Base-by-base conservation (phyloP, 176 grass and related monocot species). In the Poa annua region DNA sequence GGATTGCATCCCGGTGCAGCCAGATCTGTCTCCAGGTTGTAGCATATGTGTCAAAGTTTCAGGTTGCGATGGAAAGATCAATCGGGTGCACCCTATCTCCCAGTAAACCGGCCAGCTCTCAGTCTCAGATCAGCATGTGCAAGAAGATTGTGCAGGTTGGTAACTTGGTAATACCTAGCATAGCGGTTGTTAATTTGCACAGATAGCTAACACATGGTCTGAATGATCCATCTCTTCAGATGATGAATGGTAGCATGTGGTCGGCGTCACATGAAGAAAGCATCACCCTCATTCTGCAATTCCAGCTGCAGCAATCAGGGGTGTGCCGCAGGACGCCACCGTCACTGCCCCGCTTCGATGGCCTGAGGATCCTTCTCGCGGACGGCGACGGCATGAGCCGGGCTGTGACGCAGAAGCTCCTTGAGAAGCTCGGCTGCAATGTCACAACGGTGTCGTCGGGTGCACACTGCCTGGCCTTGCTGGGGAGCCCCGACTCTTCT, bases 401-500 rank as follows among this genome's bases (percentile, higher is more conserved):
- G 3, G 84, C 79, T 2, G 92, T 97, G 44, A 97, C 88, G 4
- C 83, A 83, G 34, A 97, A 94, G 77, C 88, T 97, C 70, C 87
- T 97, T 33, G 86, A 92, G 81, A 91, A 92, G 78, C 84, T 97
- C 17, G 92, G 92, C 51, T 97, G 95, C 26, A 85, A 48, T 34
- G 92, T 92, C 42, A 56, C 71, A 4, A 66, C 88, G 0, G 84
- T 88, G 10, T 41, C 86, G 29, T 94, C 92, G 2, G 84, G 88
- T 0, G 20, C 59, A 26, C 84, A 97, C 63, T 97, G 92, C 81
- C 68, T 95, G 82, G 89, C 59, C 70, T 82, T 79, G 51, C 69
- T 98, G 8, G 72, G 69, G 2, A 53, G 73, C 57, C 59, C 85
- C 2, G 76, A 44, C 20, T 51, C 53, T 2, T 84, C 88, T 12